Evolutionary conservation across 345 rosid species (phyloP).

Genomic region (Eucalyptus urophylla): DNA sequence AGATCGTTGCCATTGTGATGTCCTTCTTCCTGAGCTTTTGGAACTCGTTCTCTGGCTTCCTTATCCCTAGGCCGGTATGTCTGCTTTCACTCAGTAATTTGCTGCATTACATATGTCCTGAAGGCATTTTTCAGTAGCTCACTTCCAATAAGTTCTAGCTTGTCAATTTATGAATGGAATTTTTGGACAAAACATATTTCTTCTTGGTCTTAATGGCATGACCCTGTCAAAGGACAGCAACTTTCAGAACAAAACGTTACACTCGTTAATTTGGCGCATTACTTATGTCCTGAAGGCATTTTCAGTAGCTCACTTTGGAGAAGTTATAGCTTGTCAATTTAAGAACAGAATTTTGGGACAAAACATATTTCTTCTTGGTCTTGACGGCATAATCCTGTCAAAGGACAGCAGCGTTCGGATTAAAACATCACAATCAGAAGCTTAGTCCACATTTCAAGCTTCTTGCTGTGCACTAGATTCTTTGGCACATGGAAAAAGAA

Average conservation of each 20-base stretch:
- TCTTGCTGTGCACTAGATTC: background rate
- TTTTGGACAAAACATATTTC: background rate
- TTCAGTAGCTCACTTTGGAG: background rate
- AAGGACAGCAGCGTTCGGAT: background rate
- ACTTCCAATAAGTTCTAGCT: background rate
- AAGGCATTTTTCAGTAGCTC: background rate
- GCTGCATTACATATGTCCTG: background rate
- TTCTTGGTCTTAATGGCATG: background rate
- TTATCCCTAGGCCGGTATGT: background rate
- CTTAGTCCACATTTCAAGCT: background rate
- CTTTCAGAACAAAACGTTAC: background rate
- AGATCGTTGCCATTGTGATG: background rate
- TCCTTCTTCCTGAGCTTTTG: background rate
- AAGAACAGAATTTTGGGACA: background rate
- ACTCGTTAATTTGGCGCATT: background rate
- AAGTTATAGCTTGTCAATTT: background rate
- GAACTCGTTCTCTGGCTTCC: background rate
- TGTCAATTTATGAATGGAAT: background rate
- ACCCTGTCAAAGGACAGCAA: background rate
- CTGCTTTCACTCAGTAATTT: background rate
- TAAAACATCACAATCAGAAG: background rate
- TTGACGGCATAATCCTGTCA: background rate
- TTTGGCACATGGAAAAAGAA: background rate
- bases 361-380: background rate
- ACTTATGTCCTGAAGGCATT: background rate